Base-by-base conservation (phyloP, 805 yeast genomes). In the Wilhelminamyces savonicus region DNA sequence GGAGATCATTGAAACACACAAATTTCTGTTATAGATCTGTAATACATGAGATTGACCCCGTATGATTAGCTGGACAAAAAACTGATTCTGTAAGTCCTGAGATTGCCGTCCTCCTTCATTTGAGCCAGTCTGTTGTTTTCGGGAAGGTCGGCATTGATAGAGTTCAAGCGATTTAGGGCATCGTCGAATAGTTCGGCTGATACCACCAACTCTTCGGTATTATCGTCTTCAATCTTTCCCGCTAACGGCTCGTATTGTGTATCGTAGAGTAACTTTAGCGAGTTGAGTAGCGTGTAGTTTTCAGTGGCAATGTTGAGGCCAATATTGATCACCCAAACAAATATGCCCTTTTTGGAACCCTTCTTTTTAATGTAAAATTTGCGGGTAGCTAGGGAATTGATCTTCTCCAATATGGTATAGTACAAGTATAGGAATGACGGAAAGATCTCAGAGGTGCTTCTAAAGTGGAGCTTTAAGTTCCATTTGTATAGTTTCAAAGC, bases 401-500 rank as follows among this genome's bases (percentile, higher is more conserved):
- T 54, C 30, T 55, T 58, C 37, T 62, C 67, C n/a, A 61, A 31
- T 3, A 51, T 38, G 4, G 50, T 34, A 24, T 46, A 43, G 42
- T 47, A 48, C 1, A 47, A 42, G 16, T 38, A 40, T 6, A 45
- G 27, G 24, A 39, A 34, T 3, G 52, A 37, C 4, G 49, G 41
- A 30, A 35, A 51, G 3, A 28, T 24, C 29, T 51, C 56, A 10
- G 13, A 25, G 4, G 7, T 28, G 7, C 20, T 11, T 2, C 30
- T 28, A 23, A 50, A 43, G 2, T 38, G 29, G 11, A 77, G 41
- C 7, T 35, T 33, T 2, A 78, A 24, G 16, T 62, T 61, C 88
- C 88, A 82, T 44, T 80, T 81, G 55, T 62, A 62, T 1, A 80
- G 18, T 23, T 47, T 50, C 13, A 39, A 26, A 7, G 30, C 24